Percentiles rank a stretch among this genome's conserved stretches.
Evolutionary conservation across 352 stramenopile species (phyloP).

Genomic region (Phytophthora constricta): DNA sequence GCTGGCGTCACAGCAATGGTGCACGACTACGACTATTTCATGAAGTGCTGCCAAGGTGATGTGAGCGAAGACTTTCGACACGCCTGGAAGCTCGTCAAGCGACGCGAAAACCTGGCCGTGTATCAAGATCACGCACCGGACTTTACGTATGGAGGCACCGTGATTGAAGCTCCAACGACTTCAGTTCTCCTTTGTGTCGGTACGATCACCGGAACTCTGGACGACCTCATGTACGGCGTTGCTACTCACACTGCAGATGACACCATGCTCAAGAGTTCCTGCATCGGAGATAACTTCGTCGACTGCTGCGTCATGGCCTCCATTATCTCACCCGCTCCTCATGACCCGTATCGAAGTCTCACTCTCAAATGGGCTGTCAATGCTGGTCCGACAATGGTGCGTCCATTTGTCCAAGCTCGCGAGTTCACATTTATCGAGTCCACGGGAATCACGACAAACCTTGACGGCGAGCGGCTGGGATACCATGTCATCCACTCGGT

Average conservation of each 20-base stretch:
- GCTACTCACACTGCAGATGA: slow-evolving; percentile 27
- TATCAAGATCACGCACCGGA: slow-evolving; percentile 38
- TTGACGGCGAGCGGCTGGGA: slow-evolving; percentile 39
- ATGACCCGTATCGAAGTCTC: slow-evolving; percentile 36
- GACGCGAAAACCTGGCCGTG: slow-evolving; percentile 35
- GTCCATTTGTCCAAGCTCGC: slow-evolving; percentile 37
- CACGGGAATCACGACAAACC: slow-evolving; percentile 37
- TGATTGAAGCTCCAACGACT: not conserved
- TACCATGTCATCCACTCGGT: slow-evolving; percentile 49
- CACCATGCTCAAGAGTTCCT: slow-evolving; percentile 41
- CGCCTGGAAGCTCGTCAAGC: slow-evolving; percentile 51
- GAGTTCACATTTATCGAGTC: slow-evolving; percentile 53
- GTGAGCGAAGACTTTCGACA: slow-evolving; percentile 28
- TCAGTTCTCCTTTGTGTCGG: slow-evolving; percentile 37
- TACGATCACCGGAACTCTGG: slow-evolving; percentile 33
- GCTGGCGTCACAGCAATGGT: slow-evolving; percentile 34
- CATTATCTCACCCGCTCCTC: slow-evolving; percentile 14
- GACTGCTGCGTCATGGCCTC: slow-evolving; percentile 37
- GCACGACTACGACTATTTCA: slow-evolving; percentile 44
- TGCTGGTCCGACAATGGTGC: slow-evolving; percentile 17
- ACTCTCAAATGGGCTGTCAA: slow-evolving; percentile 49
- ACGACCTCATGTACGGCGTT: slow-evolving; percentile 46
- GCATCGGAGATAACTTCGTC: slow-evolving; percentile 32
- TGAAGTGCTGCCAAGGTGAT: slow-evolving; percentile 28
- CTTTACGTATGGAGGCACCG: not conserved